phyloP scores from a whole-genome alignment of 2,329 filamentous ascomycete genomes.

The Ophiocordyceps camponoti-floridani region DNA sequence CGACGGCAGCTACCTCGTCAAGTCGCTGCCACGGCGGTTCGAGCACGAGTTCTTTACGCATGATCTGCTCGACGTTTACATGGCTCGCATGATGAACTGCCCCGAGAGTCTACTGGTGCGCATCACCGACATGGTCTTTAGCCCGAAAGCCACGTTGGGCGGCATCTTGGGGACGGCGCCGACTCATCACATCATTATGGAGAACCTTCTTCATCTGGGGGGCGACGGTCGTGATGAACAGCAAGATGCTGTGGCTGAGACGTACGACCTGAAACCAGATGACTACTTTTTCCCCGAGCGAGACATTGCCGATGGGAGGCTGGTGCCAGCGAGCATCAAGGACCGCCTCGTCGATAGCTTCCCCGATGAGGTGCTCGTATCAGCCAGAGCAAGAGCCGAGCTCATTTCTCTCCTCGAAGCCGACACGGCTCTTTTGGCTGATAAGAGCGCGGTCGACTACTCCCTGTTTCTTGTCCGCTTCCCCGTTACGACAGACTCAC shows the following conservation, averaged over 20 bases:
- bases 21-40: constrained; percentile 50
- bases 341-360: constrained; percentile 50
- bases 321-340: constrained; percentile 48
- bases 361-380: constrained; percentile 43
- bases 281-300: constrained; percentile 62
- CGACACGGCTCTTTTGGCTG: constrained; percentile 45
- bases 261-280: constrained; percentile 56
- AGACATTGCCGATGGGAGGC: constrained; percentile 44
- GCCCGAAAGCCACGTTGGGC: constrained; percentile 37
- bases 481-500: constrained; percentile 3
- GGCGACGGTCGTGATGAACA: constrained; percentile 23
- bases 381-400: constrained; percentile 31
- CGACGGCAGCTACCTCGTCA: constrained; percentile 51
- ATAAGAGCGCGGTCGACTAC: constrained; percentile 54
- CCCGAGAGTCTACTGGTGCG: constrained; percentile 46
- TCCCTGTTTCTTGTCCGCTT: constrained; percentile 51
- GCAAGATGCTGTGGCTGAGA: constrained; percentile 35
- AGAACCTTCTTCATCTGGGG: constrained; percentile 47
- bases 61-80: constrained; percentile 47
- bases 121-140: constrained; percentile 52
- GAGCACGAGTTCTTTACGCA: constrained; percentile 54
- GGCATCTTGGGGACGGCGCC: constrained; percentile 41
- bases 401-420: constrained; percentile 35
- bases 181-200: constrained; percentile 61
- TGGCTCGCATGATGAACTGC: constrained; percentile 41